Evolutionary conservation across 306 rosid genomes (phyloP), one percentile per base, ranked within the genome.

Genomic region (Benincasa hispida): DNA sequence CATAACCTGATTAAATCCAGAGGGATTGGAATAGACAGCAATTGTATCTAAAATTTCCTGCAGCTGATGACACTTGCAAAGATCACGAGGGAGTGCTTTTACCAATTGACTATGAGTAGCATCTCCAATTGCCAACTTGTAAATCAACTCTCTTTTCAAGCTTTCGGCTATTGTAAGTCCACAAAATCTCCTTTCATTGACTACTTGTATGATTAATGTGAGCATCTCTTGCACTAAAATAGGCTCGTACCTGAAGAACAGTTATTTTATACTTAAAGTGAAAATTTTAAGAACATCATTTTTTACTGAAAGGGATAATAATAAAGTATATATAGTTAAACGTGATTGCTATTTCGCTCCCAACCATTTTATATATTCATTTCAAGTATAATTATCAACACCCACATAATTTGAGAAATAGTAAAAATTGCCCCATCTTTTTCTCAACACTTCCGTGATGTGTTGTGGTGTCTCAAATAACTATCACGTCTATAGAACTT

Each of bases 61-160:
- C 69, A 89, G 93, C 82, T 87, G 88, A 42, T 85, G 87, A 82
- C 81, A 88, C 83, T 95, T 90, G 81, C 91, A 88, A 76, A 95
- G 91, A 81, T 90, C 99, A 79, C 87, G 92, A 37, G 98, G 99
- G 75, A 95, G 93, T 80, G 96, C 91, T 88, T 95, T 92, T 81
- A 95, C 89, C 82, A 95, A 81, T 77, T 89, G 98, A 87, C 99
- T 95, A 56, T 82, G 99, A 72, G 99, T 95, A 66, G 91, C 89
- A 82, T 95, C 93, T 76, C 92, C 97, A 79, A 86, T 79, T 60
- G 96, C 87, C 74, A 95, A 77, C 85, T 89, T 95, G 81, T 80
- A 91, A 78, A 95, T 79, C 74, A 95, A 79, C 84, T 95, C 99
- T 82, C 97, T 85, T 87, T 87, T 92, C 85, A 95, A 84, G 85